Percentiles rank a stretch among this genome's conserved stretches.
Conservation (phyloP, 2,329 filamentous ascomycete genomes). For the Hymenoscyphus linearis region DNA sequence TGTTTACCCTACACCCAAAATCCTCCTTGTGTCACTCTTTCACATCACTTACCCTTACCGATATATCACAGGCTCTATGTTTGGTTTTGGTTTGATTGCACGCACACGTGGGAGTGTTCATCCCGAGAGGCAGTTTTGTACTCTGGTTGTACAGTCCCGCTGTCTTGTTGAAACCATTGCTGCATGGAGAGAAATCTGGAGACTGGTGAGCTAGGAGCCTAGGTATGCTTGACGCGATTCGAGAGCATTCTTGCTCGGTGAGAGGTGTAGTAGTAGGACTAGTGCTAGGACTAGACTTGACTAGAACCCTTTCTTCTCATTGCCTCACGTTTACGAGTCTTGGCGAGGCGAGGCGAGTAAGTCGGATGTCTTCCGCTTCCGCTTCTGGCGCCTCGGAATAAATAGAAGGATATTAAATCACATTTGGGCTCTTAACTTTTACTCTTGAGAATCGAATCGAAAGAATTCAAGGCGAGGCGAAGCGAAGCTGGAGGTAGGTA, state of each 20-base stretch:
- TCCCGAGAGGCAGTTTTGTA: not conserved
- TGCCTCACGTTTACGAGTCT: not conserved
- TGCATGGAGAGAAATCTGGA: not conserved
- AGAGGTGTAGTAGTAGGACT: too few relatives aligned
- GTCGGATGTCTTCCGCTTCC: not conserved
- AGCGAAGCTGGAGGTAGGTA: too few relatives aligned
- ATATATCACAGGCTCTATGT: not conserved
- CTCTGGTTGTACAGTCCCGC: not conserved
- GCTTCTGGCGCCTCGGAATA: not conserved
- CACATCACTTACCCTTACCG: not conserved
- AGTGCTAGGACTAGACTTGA: too few relatives aligned
- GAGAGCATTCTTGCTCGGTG: too few relatives aligned
- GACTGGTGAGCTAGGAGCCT: too few relatives aligned
- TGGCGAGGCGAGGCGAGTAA: not conserved
- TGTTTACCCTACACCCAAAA: not conserved
- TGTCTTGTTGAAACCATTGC: not conserved
- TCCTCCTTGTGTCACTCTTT: not conserved
- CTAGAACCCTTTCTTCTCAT: too few relatives aligned
- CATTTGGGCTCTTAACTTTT: too few relatives aligned
- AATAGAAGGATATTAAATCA: too few relatives aligned
- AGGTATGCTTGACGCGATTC: too few relatives aligned
- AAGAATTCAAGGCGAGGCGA: too few relatives aligned
- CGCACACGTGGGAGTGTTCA: not conserved
- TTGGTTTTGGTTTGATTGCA: not conserved
- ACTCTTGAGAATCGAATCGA: too few relatives aligned